These are phyloP conservation scores for Leptomonas seymouri DNA, from an alignment of 208 protist species.

Conservation along the genomic window DNA sequence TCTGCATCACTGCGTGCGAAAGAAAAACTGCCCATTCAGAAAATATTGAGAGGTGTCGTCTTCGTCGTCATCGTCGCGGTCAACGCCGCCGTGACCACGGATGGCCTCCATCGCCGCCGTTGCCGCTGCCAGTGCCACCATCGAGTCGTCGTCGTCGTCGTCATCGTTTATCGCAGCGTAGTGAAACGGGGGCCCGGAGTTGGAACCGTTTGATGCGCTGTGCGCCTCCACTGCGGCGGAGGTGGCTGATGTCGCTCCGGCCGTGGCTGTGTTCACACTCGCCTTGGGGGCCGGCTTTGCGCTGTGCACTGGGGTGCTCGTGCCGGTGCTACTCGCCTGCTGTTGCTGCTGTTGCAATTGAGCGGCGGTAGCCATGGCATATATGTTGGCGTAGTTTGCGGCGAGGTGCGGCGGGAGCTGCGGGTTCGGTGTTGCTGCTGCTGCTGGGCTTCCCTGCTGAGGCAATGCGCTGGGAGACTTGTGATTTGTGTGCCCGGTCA, in stretches of 20 bases:
- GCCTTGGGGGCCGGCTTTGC: slow-evolving; percentile 3
- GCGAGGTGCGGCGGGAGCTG: slow-evolving; percentile 1
- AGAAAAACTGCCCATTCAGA: slow-evolving; percentile 34
- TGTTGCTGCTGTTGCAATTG: slow-evolving; percentile 30
- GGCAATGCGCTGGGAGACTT: slow-evolving; percentile 25
- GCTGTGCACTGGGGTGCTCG: slow-evolving; percentile 14
- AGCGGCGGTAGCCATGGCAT: slow-evolving; percentile 10
- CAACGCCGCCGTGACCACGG: slow-evolving; percentile 22
- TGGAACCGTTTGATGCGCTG: neutral
- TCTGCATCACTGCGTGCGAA: slow-evolving; percentile 23
- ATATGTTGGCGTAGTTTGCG: slow-evolving; percentile 17
- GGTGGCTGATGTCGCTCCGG: neutral
- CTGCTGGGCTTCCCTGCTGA: slow-evolving; percentile 29
- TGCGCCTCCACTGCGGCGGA: neutral
- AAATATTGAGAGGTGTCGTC: slow-evolving; percentile 25
- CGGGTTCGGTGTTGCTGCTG: neutral
- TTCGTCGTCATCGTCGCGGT: slow-evolving; percentile 29
- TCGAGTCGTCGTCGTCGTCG: slow-evolving; percentile 33
- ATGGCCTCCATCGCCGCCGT: slow-evolving; percentile 36
- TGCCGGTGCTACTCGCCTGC: neutral
- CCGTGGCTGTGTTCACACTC: neutral
- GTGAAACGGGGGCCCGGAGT: slow-evolving; percentile 3
- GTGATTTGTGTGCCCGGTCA: neutral
- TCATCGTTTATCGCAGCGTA: slow-evolving; percentile 33
- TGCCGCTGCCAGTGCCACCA: slow-evolving; percentile 31